These are phyloP conservation scores for Podospora conica DNA, from an alignment of 495 filamentous ascomycete species.

Conservation along the genomic window DNA sequence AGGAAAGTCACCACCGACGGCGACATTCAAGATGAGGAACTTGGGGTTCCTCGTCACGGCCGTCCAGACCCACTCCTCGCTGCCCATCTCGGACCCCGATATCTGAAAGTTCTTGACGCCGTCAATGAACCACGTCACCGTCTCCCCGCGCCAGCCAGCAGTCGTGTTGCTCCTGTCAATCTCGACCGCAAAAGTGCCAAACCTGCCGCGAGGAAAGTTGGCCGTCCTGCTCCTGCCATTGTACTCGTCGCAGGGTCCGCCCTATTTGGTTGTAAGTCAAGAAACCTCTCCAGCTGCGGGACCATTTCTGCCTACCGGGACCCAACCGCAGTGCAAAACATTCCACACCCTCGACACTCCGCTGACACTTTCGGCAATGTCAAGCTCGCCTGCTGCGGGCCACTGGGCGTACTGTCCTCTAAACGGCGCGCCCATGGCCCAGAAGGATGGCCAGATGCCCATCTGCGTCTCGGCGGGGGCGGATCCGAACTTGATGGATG, in stretches of 20 bases:
- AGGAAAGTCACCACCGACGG: conserved; percentile 37
- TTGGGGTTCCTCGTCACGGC: conserved; percentile 27
- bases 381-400: conserved; percentile 42
- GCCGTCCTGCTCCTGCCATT: conserved; percentile 28
- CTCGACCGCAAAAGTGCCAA: conserved; percentile 36
- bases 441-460: conserved; percentile 49
- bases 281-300: neutral
- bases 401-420: conserved; percentile 31
- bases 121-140: conserved; percentile 38
- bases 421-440: conserved; percentile 36
- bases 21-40: conserved; percentile 42
- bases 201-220: conserved; percentile 28
- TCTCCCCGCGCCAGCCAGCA: conserved; percentile 34
- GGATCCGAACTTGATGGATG: conserved; percentile 33
- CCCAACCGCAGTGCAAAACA: conserved; percentile 42
- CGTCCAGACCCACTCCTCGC: conserved; percentile 33
- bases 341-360: conserved; percentile 32
- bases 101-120: conserved; percentile 14
- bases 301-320: conserved; percentile 12
- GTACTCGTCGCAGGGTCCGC: conserved; percentile 40
- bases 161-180: conserved; percentile 31
- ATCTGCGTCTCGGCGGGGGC: conserved; percentile 26
- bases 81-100: conserved; percentile 28
- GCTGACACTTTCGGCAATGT: conserved; percentile 43
- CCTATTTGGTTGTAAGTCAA: neutral